Base-by-base conservation (phyloP, 148 eudicot genomes). In the Vaccinium corymbosum region DNA sequence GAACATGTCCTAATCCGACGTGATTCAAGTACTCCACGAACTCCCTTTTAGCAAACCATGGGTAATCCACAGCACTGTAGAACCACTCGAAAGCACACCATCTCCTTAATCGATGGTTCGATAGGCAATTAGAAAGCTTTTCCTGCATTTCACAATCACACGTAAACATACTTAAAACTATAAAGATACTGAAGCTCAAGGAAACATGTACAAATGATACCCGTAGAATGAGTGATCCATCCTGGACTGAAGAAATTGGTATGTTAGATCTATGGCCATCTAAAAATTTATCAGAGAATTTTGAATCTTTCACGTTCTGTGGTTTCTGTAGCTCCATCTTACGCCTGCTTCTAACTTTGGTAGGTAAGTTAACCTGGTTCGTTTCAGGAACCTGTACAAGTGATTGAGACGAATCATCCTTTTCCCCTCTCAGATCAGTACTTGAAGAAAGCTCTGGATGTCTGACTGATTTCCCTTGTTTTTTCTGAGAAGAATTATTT, bases 1-100 rank as follows among this genome's bases (percentile, higher is more conserved):
- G 99, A 88, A 97, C 92, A 82, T 97, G 98, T 72, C 98, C 99
- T 86, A 97, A 87, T 66, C 98, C 99, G 87, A 97, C 99, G 90
- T 97, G 98, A 74, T 91, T 89, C 84, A 97, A 85, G 89, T 97
- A 97, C 86, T 97, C 98, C 74, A 97, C 96, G 87, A 97, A 97
- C 87, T 97, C 98, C 87, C 95, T 94, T 86, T 94, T 95, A 84
- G 99, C 96, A 88, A 97, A 97, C 99, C 99, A 97, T 81, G 98
- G 98, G 88, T 94, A 97, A 90, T 97, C 99, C 86, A 95, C 92
- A 42, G 98, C 98, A 89, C 98, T 94, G 87, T 97, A 97, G 89
- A 95, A 97, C 99, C 99, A 97, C 87, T 97, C 99, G 81, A 82
- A 94, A 61, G 91, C 88, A 87, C 98, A 97, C 98, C 98, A 95